A percentile compares a stretch with the other conserved stretches of the same genome.
Evolutionary conservation across 371 early-diverging fungal species (phyloP).

Genomic region (Mortierella polycephala): DNA sequence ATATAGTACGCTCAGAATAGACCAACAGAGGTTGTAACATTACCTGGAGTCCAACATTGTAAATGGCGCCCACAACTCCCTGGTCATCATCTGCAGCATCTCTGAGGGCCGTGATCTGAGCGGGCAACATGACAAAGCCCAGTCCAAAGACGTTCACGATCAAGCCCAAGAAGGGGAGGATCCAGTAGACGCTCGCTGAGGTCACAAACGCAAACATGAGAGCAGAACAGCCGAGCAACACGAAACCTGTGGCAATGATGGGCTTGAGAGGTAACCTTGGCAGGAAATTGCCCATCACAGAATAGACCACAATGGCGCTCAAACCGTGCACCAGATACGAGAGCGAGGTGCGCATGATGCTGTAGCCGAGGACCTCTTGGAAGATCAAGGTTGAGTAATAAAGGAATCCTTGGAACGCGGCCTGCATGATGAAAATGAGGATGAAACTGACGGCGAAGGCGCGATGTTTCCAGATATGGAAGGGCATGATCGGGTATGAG

Average conservation of each 20-base stretch:
- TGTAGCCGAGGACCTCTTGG: constrained; percentile 41
- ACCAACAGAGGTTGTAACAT: neutral
- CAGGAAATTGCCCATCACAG: constrained; percentile 38
- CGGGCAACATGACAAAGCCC: constrained; percentile 47
- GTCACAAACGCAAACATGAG: constrained; percentile 49
- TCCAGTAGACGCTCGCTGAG: constrained; percentile 31
- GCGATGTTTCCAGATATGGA: constrained; percentile 50
- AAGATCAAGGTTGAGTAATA: constrained; percentile 48
- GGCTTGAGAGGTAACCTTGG: constrained; percentile 43
- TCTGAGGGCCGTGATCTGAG: constrained; percentile 46
- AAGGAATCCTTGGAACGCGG: constrained; percentile 46
- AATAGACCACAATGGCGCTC: constrained; percentile 32
- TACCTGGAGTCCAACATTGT: constrained; percentile 52
- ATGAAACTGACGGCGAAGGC: constrained; percentile 44
- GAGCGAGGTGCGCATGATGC: constrained; percentile 36
- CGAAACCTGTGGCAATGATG: constrained; percentile 29
- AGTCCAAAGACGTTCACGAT: constrained; percentile 50
- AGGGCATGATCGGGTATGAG: constrained; percentile 54
- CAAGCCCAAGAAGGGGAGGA: constrained; percentile 35
- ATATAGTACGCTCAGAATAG: neutral
- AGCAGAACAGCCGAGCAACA: constrained; percentile 21
- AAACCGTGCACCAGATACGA: constrained; percentile 44
- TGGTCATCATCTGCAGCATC: constrained; percentile 53
- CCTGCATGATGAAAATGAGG: constrained; percentile 46
- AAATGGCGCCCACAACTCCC: constrained; percentile 51